Evolutionary conservation across 768 basidiomycete genomes (phyloP).

Genomic region (Myochromella boudieri): DNA sequence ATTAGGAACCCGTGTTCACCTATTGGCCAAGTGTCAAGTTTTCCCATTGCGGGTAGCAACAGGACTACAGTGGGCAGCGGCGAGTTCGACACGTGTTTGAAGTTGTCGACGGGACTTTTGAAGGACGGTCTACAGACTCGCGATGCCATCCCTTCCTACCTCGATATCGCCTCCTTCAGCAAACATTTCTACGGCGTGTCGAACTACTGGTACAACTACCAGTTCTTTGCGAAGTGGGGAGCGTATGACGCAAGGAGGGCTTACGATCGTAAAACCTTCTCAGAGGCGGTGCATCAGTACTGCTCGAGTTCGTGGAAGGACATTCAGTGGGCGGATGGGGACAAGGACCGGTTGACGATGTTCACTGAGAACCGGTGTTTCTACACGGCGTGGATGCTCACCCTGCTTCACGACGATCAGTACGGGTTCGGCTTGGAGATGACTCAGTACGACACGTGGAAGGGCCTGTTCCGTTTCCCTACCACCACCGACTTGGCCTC

Average conservation of each 20-base stretch:
- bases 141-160: conserved; percentile 12
- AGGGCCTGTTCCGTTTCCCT: conserved; percentile 11
- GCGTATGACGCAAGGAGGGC: conserved; percentile 6
- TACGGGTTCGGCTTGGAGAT: conserved; percentile 15
- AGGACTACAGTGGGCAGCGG: conserved; percentile 9
- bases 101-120: neutral
- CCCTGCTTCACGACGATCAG: conserved; percentile 15
- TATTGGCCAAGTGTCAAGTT: neutral
- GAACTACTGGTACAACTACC: conserved; percentile 13
- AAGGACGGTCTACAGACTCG: conserved; percentile 7
- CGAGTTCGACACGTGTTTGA: conserved; percentile 11
- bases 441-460: conserved; percentile 17
- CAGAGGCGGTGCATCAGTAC: conserved; percentile 6
- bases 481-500: conserved; percentile 11
- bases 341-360: neutral
- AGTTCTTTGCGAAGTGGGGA: conserved; percentile 16
- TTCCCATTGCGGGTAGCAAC: neutral
- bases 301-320: conserved; percentile 4
- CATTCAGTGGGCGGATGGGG: conserved; percentile 4
- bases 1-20: conserved; percentile 12
- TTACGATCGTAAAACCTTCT: conserved; percentile 7
- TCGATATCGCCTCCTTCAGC: conserved; percentile 11
- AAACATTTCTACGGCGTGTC: conserved; percentile 14
- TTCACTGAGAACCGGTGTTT: conserved; percentile 3
- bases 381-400: conserved; percentile 12